Evolutionary conservation across 805 yeast genomes (phyloP).

Genomic region (Yamadazyma insecticola): DNA sequence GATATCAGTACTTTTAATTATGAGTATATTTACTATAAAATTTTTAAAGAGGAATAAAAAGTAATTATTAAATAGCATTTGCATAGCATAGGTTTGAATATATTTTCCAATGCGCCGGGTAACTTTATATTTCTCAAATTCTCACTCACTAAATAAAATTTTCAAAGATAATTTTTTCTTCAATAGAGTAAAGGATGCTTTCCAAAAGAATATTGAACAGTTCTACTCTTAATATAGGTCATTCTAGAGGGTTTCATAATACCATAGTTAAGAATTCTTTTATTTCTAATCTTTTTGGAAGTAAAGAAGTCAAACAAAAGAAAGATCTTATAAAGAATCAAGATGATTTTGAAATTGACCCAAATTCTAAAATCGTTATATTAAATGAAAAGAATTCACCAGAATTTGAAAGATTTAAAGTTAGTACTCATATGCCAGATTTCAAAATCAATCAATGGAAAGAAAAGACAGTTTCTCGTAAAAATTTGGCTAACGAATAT

Average conservation of each 20-base stretch:
- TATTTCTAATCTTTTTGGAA: conserved; percentile 31
- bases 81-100: neutral
- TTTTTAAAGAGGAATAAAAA: too few species aligned
- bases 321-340: conserved; percentile 33
- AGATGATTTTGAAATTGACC: conserved; percentile 32
- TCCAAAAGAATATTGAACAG: neutral
- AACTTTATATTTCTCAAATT: conserved; percentile 1
- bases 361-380: conserved; percentile 27
- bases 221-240: neutral
- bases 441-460: conserved; percentile 37
- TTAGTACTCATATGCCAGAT: conserved; percentile 28
- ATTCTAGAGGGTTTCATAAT: conserved; percentile 7
- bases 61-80: too few species aligned
- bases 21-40: too few species aligned
- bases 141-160: too few species aligned
- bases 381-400: conserved; percentile 35
- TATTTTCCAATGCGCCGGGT: too few species aligned
- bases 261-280: conserved; percentile 15
- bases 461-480: conserved; percentile 13
- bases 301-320: conserved; percentile 25
- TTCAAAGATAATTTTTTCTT: too few species aligned
- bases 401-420: conserved; percentile 18
- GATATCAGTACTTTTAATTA: too few species aligned
- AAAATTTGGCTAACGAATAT: conserved; percentile 26
- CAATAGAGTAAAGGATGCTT: neutral